Evolutionary conservation across 2,329 filamentous ascomycete species (phyloP).

Genomic region (Calonectria hongkongensis): DNA sequence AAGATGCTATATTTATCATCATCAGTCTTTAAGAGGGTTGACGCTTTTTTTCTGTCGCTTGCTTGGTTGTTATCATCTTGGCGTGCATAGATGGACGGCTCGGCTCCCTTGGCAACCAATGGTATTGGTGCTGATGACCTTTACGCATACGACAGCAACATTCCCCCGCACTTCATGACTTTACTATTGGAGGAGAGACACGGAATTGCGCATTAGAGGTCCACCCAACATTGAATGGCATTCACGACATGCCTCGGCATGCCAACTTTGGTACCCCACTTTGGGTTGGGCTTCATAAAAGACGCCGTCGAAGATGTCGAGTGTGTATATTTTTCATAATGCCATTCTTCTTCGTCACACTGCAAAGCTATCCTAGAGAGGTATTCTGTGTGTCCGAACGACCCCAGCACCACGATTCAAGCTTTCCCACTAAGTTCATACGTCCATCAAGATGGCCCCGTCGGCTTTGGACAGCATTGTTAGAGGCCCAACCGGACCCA

Average conservation of each 20-base stretch:
- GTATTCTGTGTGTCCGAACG: no score
- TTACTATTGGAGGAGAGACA: not conserved
- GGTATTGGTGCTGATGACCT: not conserved
- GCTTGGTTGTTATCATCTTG: not conserved
- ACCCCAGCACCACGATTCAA: no score
- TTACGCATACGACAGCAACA: not conserved
- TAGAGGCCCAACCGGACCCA: conserved; percentile 10
- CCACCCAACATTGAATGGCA: not conserved
- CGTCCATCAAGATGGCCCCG: not conserved
- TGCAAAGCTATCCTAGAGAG: no score
- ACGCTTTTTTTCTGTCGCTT: not conserved
- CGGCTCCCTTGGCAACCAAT: conserved; percentile 10
- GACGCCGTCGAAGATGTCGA: not conserved
- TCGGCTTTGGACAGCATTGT: conserved; percentile 16
- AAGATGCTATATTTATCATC: no score
- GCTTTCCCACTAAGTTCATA: not conserved
- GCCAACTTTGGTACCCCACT: conserved; percentile 3
- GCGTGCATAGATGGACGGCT: not conserved
- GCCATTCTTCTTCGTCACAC: not conserved
- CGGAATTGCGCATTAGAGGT: conserved; percentile 15
- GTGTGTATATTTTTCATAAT: not conserved
- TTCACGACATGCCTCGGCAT: conserved; percentile 4
- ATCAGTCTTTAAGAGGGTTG: not conserved
- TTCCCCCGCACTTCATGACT: conserved; percentile 2
- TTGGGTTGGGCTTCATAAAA: conserved; percentile 1